Base-by-base conservation (phyloP, 176 grass and related monocot genomes). In the Ensete glaucum region DNA sequence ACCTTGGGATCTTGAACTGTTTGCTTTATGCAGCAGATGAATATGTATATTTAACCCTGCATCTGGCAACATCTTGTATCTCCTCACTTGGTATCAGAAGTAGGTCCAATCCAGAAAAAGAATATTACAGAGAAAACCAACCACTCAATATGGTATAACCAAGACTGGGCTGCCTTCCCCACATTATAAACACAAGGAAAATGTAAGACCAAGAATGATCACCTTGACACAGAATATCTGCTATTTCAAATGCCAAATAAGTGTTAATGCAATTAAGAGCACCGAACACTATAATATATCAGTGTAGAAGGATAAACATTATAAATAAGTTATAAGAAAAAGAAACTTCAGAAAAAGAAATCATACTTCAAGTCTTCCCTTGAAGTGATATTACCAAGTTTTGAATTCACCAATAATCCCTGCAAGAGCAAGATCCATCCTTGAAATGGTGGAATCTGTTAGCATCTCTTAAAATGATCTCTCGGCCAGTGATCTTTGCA, bases 381-480 rank as follows among this genome's bases (percentile, higher is more conserved):
- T 12, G 53, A 73, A 54, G 71, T 73, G 15, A 52, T 22, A 6
- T 29, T 21, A 15, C 26, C 21, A 56, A 53, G 11, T 24, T 70
- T 76, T 73, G 25, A 76, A 71, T 72, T 92, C 87, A 89, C 90
- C 90, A 92, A 85, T 92, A 92, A 50, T 89, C 90, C 82, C 65
- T 81, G 75, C 90, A 92, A 73, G 90, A 92, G 34, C 90, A 92
- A 85, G 74, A 82, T 12, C 84, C 84, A 22, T 92, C 77, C 74
- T 85, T 86, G 84, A 92, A 92, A 89, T 85, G 87, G 78, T 89
- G 87, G 21, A 92, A 92, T 78, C 90, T 89, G 75, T 92, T 92
- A 77, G 90, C 82, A 87, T 89, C 84, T 73, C 90, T 89, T 74
- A 92, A 76, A 82, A 92, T 78, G 53, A 92, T 89, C 76, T 89